Percentiles rank a stretch among this genome's conserved stretches.
Conservation (phyloP, 1,284 basidiomycete species). For the Schizophyllum amplum region DNA sequence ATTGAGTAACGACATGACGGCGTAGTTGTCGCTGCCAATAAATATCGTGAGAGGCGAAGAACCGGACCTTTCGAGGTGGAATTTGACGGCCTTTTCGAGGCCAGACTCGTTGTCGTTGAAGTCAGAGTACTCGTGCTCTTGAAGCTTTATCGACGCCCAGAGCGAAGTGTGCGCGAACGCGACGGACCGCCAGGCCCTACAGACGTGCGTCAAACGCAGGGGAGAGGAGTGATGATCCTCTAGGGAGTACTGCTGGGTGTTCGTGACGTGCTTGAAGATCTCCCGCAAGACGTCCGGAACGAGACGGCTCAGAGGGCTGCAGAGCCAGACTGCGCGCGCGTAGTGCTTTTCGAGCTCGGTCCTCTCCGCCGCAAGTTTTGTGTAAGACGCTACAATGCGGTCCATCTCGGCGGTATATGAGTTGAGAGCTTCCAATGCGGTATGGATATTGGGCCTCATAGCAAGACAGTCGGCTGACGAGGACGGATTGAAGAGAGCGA, state of each 20-base stretch:
- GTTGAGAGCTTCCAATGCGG: no score
- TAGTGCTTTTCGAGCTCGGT: neutral
- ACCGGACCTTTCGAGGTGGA: neutral
- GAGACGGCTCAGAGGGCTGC: neutral
- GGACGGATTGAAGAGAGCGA: no score
- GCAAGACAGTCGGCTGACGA: no score
- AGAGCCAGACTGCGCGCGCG: neutral
- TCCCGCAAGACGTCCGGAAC: neutral
- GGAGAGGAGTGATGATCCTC: neutral
- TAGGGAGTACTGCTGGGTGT: neutral
- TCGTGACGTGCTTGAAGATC: conserved; percentile 29
- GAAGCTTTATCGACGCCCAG: conserved; percentile 1
- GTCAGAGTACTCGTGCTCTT: neutral
- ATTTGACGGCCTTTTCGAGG: neutral
- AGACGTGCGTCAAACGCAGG: neutral
- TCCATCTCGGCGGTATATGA: no score
- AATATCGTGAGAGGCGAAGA: neutral
- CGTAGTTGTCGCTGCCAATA: neutral
- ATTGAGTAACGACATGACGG: neutral
- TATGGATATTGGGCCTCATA: no score
- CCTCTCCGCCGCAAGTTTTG: no score
- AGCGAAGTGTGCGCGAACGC: neutral
- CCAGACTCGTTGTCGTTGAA: neutral
- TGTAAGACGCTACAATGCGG: no score
- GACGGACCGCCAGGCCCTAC: neutral